These are phyloP conservation scores for Gamsiella multidivaricata DNA, from an alignment of 192 early-diverging fungal genomes.

Conservation along the genomic window DNA sequence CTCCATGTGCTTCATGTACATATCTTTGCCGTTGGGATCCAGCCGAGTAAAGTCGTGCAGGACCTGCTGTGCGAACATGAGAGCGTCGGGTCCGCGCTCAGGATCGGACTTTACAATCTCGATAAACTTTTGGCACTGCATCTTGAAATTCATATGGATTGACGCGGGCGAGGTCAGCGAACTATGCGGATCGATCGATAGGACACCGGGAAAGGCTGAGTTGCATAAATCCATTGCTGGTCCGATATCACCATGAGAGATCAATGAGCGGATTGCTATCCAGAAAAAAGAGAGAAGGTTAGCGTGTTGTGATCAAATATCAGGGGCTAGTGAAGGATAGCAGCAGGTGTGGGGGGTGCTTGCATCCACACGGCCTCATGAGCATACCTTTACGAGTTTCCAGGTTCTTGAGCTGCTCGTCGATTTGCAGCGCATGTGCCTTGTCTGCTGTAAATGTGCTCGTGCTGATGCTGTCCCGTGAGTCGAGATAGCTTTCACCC, in stretches of 20 bases:
- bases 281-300: constrained; percentile 11
- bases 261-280: constrained; percentile 57
- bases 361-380: no score
- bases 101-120: constrained; percentile 61
- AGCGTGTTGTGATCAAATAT: background rate
- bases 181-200: constrained; percentile 44
- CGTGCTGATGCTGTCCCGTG: background rate
- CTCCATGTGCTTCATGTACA: constrained; percentile 57
- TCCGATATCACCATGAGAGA: constrained; percentile 58
- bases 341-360: background rate
- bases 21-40: constrained; percentile 41
- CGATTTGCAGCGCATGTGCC: constrained; percentile 37
- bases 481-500: constrained; percentile 26
- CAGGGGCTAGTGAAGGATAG: background rate
- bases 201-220: constrained; percentile 49
- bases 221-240: constrained; percentile 50
- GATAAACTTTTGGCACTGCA: constrained; percentile 76
- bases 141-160: constrained; percentile 65
- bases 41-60: constrained; percentile 54
- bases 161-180: constrained; percentile 51
- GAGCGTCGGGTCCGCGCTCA: constrained; percentile 58
- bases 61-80: constrained; percentile 70
- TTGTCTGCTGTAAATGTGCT: constrained; percentile 36
- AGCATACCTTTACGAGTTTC: constrained; percentile 56
- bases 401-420: constrained; percentile 53